A percentile compares a stretch with the other conserved stretches of the same genome.
These are phyloP conservation scores for Peronospora belbahrii DNA, from an alignment of 352 stramenopile species.

Conservation along the genomic window DNA sequence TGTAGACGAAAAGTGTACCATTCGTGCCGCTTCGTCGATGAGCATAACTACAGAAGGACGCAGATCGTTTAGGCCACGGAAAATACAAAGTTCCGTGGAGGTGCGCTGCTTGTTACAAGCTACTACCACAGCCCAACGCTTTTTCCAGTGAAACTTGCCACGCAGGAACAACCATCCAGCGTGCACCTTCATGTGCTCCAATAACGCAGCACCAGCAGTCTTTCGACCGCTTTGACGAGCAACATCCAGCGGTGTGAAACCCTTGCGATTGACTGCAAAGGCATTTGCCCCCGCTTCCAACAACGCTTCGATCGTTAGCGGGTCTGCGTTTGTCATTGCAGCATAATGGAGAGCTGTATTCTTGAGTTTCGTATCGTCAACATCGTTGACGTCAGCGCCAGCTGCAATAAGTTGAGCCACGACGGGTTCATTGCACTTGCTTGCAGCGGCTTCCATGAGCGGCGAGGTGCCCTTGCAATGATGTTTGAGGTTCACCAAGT, in stretches of 20 bases:
- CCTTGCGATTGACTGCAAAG: constrained; percentile 47
- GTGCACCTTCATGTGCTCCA: constrained; percentile 44
- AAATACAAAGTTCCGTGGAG: constrained; percentile 54
- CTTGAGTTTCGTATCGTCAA: constrained; percentile 28
- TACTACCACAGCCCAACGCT: constrained; percentile 50
- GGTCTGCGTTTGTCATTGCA: constrained; percentile 32
- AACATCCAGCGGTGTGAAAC: constrained; percentile 55
- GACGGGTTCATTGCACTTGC: constrained; percentile 33
- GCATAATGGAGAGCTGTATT: constrained; percentile 68
- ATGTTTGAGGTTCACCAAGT: constrained; percentile 31
- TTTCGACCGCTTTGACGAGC: constrained; percentile 42
- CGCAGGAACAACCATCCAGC: constrained; percentile 48
- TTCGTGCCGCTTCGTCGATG: constrained; percentile 26
- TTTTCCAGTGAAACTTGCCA: constrained; percentile 47
- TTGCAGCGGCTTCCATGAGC: constrained; percentile 58
- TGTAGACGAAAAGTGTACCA: constrained; percentile 20
- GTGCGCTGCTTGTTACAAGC: constrained; percentile 41
- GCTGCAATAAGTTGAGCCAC: constrained; percentile 34
- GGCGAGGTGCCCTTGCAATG: constrained; percentile 48
- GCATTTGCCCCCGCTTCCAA: constrained; percentile 39
- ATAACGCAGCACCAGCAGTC: constrained; percentile 36
- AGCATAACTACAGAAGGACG: constrained; percentile 30
- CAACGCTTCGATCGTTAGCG: constrained; percentile 39
- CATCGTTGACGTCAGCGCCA: constrained; percentile 44
- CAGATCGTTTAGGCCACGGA: constrained; percentile 22